Evolutionary conservation across 768 basidiomycete genomes (phyloP).

Genomic region (Epithele typhae): DNA sequence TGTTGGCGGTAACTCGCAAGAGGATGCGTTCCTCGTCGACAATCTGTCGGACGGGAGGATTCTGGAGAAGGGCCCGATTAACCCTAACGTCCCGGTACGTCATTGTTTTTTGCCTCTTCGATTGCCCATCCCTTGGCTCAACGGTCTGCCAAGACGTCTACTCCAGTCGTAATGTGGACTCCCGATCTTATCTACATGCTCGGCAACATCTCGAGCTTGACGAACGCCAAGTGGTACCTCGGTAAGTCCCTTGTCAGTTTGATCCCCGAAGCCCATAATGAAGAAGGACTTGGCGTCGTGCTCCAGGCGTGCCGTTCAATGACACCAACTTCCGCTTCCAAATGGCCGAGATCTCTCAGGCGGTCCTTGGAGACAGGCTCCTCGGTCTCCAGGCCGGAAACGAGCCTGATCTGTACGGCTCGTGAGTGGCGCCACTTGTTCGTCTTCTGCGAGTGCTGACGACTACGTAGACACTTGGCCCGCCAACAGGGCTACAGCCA

Average conservation of each 20-base stretch:
- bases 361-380: conserved; percentile 37
- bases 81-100: conserved; percentile 32
- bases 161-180: conserved; percentile 44
- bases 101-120: background rate
- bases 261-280: background rate
- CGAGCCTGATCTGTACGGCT: conserved; percentile 46
- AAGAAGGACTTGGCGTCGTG: background rate
- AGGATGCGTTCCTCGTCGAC: conserved; percentile 32
- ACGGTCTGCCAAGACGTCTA: conserved; percentile 38
- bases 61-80: conserved; percentile 19
- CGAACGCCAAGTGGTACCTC: conserved; percentile 44
- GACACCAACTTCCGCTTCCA: conserved; percentile 25
- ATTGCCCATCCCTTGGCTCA: conserved; percentile 22
- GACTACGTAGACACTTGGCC: conserved; percentile 29
- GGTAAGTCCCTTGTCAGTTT: conserved; percentile 27
- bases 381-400: conserved; percentile 50
- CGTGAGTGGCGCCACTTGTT: conserved; percentile 28
- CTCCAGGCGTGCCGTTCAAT: conserved; percentile 28
- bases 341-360: conserved; percentile 36
- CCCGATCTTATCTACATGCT: conserved; percentile 46
- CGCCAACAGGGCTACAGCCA: conserved; percentile 26
- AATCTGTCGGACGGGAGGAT: conserved; percentile 18
- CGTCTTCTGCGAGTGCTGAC: background rate
- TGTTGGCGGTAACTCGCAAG: conserved; percentile 49
- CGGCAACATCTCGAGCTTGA: conserved; percentile 37